These are phyloP conservation scores for Metarhizium humberi DNA, from an alignment of 2,329 filamentous ascomycete genomes.

Conservation along the genomic window DNA sequence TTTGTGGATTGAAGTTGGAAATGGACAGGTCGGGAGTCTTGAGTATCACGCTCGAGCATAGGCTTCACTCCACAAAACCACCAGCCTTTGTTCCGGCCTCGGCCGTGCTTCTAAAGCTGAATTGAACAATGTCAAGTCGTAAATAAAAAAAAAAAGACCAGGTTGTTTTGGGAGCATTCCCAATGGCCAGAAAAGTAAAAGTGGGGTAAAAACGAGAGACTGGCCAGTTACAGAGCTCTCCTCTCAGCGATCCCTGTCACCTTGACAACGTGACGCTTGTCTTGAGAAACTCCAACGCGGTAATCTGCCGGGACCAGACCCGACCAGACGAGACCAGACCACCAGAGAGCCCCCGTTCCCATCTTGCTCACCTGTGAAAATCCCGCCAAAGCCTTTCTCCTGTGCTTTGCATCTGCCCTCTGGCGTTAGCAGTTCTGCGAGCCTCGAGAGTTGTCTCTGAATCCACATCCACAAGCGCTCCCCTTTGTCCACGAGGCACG, in stretches of 20 bases:
- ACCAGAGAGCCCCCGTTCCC: background rate
- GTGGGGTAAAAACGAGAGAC: background rate
- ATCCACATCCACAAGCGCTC: background rate
- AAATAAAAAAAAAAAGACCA: background rate
- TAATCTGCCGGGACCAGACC: conserved; percentile 6
- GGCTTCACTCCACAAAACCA: background rate
- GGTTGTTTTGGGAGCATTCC: background rate
- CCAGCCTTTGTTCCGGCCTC: background rate
- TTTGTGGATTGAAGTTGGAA: background rate
- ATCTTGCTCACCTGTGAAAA: conserved; percentile 2
- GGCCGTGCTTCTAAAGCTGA: too few relatives aligned
- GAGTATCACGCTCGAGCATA: background rate
- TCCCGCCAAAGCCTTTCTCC: background rate
- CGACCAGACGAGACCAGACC: background rate
- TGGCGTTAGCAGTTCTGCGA: background rate
- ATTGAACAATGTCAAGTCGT: too few relatives aligned
- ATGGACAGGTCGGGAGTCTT: background rate
- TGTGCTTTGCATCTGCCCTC: background rate
- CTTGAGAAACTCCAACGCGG: background rate
- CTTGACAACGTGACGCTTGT: conserved; percentile 9
- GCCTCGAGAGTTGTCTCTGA: background rate
- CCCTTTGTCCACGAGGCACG: background rate
- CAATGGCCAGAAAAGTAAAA: background rate
- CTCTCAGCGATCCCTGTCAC: conserved; percentile 3
- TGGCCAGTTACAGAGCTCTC: background rate